Percentiles rank a stretch among this genome's conserved stretches.
Evolutionary conservation across 352 stramenopile genomes (phyloP).

Genomic region (Phytophthora citrophthora): DNA sequence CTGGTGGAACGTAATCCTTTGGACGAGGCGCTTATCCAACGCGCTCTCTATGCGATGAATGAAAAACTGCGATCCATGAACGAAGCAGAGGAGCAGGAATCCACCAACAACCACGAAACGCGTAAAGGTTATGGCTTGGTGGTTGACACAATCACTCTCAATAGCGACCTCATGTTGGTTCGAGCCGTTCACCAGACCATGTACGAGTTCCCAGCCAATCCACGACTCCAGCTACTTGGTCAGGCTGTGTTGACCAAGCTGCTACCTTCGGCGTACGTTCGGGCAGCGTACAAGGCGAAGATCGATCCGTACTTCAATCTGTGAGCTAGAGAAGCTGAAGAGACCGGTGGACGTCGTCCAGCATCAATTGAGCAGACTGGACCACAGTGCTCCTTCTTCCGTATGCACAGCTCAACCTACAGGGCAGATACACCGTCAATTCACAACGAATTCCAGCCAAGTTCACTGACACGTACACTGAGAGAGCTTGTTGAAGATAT

Average conservation of each 20-base stretch:
- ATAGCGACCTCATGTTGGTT: slow-evolving; percentile 61
- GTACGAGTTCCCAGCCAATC: slow-evolving; percentile 67
- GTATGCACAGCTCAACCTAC: slow-evolving; percentile 36
- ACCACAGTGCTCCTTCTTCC: slow-evolving; percentile 29
- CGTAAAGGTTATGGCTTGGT: slow-evolving; percentile 24
- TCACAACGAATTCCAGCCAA: background rate
- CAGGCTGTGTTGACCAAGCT: slow-evolving; percentile 59
- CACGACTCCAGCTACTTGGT: slow-evolving; percentile 67
- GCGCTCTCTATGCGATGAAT: slow-evolving; percentile 64
- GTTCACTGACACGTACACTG: slow-evolving; percentile 37
- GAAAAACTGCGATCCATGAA: slow-evolving; percentile 52
- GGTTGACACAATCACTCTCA: slow-evolving; percentile 56
- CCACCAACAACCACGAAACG: slow-evolving; percentile 15
- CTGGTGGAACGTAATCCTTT: slow-evolving; percentile 67
- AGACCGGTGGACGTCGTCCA: slow-evolving; percentile 38
- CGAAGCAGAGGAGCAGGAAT: slow-evolving; percentile 22
- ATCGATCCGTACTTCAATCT: slow-evolving; percentile 81
- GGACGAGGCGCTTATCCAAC: slow-evolving; percentile 66
- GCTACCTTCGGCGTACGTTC: slow-evolving; percentile 68
- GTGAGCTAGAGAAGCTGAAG: slow-evolving; percentile 17
- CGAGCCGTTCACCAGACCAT: slow-evolving; percentile 65
- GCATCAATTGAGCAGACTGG: slow-evolving; percentile 22
- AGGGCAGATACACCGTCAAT: slow-evolving; percentile 5
- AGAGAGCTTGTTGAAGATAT: slow-evolving; percentile 44
- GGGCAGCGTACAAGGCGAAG: slow-evolving; percentile 72